phyloP scores from a whole-genome alignment of 257 asterid genomes.

The Prunella vulgaris region DNA sequence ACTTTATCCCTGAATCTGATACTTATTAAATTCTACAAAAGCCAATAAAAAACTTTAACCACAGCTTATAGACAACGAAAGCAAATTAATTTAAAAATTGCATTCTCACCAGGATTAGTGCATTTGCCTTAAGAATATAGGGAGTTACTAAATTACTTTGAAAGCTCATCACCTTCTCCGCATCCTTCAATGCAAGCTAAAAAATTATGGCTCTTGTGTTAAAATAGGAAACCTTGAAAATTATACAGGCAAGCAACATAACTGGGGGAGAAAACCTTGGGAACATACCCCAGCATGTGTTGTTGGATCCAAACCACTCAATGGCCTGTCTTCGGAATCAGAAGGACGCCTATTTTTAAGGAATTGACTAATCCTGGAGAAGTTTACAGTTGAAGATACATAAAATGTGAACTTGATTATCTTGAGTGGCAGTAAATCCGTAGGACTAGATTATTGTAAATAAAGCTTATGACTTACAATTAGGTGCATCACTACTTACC shows the following conservation, averaged over 20 bases:
- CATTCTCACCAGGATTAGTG: conserved; percentile 78
- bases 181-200: conserved; percentile 95
- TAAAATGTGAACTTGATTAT: not conserved
- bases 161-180: conserved; percentile 69
- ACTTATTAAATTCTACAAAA: not conserved
- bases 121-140: conserved; percentile 78
- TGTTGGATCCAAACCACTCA: conserved; percentile 92
- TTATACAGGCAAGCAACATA: not conserved
- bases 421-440: conserved; percentile 9
- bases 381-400: conserved; percentile 1
- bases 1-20: not conserved
- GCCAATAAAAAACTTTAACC: conserved; percentile 8
- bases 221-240: not conserved
- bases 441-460: not conserved
- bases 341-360: conserved; percentile 71
- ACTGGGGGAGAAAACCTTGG: conserved; percentile 1
- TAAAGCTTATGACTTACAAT: not conserved
- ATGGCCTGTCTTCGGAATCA: conserved; percentile 73
- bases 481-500: conserved; percentile 32
- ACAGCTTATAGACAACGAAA: not conserved
- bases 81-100: conserved; percentile 3
- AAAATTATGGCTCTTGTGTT: conserved; percentile 2
- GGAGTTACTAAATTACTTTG: conserved; percentile 39
- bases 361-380: conserved; percentile 64
- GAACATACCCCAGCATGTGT: conserved; percentile 78